Percentiles rank a stretch among this genome's conserved stretches.
Evolutionary conservation across 192 early-diverging fungal species (phyloP).

Genomic region (Pilaira anomala): DNA sequence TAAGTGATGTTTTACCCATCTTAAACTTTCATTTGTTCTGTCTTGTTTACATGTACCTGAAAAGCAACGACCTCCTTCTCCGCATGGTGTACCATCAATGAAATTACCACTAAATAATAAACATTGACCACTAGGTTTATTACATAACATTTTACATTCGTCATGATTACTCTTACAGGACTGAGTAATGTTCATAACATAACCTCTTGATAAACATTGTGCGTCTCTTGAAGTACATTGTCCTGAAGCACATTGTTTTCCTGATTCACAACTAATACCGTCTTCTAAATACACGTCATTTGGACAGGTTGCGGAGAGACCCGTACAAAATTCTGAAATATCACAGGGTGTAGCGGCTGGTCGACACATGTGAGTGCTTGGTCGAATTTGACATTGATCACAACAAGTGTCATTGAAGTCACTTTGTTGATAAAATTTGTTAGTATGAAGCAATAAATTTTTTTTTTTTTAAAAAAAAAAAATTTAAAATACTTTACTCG

Average conservation of each 20-base stretch:
- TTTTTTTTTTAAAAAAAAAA: not conserved
- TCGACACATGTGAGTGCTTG: slow-evolving; percentile 67
- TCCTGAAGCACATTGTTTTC: slow-evolving; percentile 61
- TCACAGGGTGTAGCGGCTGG: slow-evolving; percentile 76
- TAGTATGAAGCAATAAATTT: not conserved
- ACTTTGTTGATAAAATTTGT: slow-evolving; percentile 35
- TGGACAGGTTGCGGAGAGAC: slow-evolving; percentile 69
- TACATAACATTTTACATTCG: slow-evolving; percentile 63
- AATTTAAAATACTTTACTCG: slow-evolving; percentile 35
- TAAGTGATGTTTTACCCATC: slow-evolving; percentile 36
- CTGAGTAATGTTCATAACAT: slow-evolving; percentile 44
- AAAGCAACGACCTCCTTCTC: slow-evolving; percentile 57
- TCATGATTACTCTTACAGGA: slow-evolving; percentile 54
- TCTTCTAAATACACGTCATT: slow-evolving; percentile 61
- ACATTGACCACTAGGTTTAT: slow-evolving; percentile 50
- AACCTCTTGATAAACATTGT: slow-evolving; percentile 62
- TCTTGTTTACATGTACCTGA: slow-evolving; percentile 42
- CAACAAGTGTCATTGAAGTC: slow-evolving; percentile 87
- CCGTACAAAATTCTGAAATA: slow-evolving; percentile 73
- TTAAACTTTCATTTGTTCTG: not conserved
- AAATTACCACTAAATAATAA: slow-evolving; percentile 60
- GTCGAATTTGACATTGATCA: slow-evolving; percentile 57
- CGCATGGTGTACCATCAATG: slow-evolving; percentile 69
- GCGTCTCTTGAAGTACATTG: slow-evolving; percentile 70
- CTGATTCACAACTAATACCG: slow-evolving; percentile 59